A percentile compares a stretch with the other conserved stretches of the same genome.
Conservation (phyloP, 495 filamentous ascomycete genomes). For the Xylaria sp. region DNA sequence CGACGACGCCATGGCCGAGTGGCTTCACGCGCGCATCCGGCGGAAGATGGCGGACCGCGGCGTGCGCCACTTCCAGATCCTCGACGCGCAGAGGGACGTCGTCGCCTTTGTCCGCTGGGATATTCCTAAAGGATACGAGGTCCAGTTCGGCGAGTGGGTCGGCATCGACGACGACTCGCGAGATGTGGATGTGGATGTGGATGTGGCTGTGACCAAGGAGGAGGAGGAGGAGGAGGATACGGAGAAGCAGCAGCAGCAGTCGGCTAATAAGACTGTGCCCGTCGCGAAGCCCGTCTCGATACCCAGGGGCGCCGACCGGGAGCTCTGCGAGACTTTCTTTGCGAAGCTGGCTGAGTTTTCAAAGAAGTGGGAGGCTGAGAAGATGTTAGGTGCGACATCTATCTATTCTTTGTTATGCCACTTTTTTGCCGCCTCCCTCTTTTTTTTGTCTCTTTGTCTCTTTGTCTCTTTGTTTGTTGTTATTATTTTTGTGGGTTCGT, state of each 20-base stretch:
- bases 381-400: conserved; percentile 36
- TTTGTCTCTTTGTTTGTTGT: neutral
- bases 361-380: conserved; percentile 34
- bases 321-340: conserved; percentile 33
- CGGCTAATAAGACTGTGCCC: conserved; percentile 4
- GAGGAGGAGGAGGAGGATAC: too few relatives aligned
- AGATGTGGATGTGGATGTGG: neutral
- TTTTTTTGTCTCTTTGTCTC: neutral
- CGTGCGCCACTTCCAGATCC: conserved; percentile 36
- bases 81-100: conserved; percentile 28
- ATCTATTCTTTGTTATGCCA: neutral
- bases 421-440: neutral
- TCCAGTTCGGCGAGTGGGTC: conserved; percentile 33
- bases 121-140: conserved; percentile 36
- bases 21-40: conserved; percentile 33
- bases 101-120: conserved; percentile 41
- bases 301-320: conserved; percentile 30
- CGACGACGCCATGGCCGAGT: conserved; percentile 32
- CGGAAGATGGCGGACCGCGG: conserved; percentile 33
- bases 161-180: conserved; percentile 7
- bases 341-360: conserved; percentile 26
- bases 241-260: too few relatives aligned
- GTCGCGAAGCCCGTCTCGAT: conserved; percentile 18
- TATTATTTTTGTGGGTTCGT: neutral
- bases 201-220: too few relatives aligned